These are phyloP conservation scores for Lunularia cruciata DNA, from an alignment of 225 moss, liverwort and hornwort species.

Conservation along the genomic window DNA sequence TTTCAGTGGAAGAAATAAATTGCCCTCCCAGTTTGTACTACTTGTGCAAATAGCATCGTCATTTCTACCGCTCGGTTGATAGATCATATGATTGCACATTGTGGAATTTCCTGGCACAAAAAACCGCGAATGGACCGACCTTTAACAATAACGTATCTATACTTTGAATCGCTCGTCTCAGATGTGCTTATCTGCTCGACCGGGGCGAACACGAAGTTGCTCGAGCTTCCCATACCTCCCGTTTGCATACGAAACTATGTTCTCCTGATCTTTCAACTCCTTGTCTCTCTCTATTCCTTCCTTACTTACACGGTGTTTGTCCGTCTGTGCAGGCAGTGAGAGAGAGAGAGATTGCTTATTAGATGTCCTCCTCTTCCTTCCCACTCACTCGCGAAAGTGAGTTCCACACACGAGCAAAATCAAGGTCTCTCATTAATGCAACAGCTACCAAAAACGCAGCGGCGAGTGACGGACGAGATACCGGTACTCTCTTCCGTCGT, in stretches of 20 bases:
- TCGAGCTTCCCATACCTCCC: slow-evolving; percentile 22
- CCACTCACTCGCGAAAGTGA: no score
- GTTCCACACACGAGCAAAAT: no score
- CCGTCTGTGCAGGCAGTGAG: not conserved
- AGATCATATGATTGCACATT: not conserved
- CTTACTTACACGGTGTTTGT: not conserved
- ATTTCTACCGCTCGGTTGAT: no score
- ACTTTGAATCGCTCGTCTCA: slow-evolving; percentile 64
- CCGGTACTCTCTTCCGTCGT: no score
- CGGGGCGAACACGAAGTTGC: slow-evolving; percentile 28
- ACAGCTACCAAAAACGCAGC: no score
- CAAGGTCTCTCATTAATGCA: no score
- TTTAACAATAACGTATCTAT: slow-evolving; percentile 66
- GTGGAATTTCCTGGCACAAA: not conserved
- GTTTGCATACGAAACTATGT: not conserved
- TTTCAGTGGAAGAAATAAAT: not conserved
- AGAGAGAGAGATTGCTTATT: no score
- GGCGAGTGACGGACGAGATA: no score
- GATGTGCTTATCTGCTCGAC: slow-evolving; percentile 60
- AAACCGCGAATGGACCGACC: slow-evolving; percentile 56
- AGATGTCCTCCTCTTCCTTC: no score
- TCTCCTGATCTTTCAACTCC: not conserved
- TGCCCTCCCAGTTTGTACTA: not conserved
- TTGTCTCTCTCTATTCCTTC: not conserved
- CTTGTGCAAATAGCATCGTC: no score